A percentile compares a stretch with the other conserved stretches of the same genome.
These are phyloP conservation scores for Stylosanthes scabra DNA, from an alignment of 331 rosid genomes.

Conservation along the genomic window DNA sequence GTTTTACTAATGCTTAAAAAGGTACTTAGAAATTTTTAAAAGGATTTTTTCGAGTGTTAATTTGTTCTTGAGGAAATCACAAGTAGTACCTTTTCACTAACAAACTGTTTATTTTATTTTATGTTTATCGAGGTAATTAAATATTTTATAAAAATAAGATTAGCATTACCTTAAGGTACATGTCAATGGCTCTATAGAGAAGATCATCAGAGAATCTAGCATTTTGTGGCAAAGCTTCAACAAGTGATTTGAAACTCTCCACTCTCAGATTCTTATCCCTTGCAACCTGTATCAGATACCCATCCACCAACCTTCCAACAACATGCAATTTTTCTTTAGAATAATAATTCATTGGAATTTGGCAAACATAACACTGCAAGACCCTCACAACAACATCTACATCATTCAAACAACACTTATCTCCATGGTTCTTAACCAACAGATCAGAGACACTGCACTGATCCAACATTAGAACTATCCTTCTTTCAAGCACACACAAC, in stretches of 20 bases:
- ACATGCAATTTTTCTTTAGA: constrained; percentile 45
- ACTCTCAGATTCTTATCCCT: constrained; percentile 62
- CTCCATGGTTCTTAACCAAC: constrained; percentile 60
- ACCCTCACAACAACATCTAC: constrained; percentile 56
- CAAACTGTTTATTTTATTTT: too few species aligned
- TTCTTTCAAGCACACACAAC: constrained; percentile 53
- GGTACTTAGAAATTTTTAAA: too few species aligned
- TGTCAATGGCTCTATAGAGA: constrained; percentile 75
- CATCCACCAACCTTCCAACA: constrained; percentile 78
- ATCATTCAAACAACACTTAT: constrained; percentile 50
- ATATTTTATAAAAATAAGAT: neutral
- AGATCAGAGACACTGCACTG: constrained; percentile 59
- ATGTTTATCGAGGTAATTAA: too few species aligned
- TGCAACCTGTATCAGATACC: constrained; percentile 67
- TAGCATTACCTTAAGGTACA: constrained; percentile 65
- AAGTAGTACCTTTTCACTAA: too few species aligned
- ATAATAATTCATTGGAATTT: constrained; percentile 30
- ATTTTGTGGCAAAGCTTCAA: constrained; percentile 70
- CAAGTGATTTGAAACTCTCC: constrained; percentile 61
- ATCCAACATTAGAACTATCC: constrained; percentile 67
- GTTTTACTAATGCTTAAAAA: too few species aligned
- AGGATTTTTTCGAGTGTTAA: too few species aligned
- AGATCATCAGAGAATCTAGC: constrained; percentile 63
- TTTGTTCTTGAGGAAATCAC: too few species aligned
- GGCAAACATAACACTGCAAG: constrained; percentile 53